Base-by-base conservation (phyloP, 1,284 basidiomycete species). In the Microbotryum intermedium region DNA sequence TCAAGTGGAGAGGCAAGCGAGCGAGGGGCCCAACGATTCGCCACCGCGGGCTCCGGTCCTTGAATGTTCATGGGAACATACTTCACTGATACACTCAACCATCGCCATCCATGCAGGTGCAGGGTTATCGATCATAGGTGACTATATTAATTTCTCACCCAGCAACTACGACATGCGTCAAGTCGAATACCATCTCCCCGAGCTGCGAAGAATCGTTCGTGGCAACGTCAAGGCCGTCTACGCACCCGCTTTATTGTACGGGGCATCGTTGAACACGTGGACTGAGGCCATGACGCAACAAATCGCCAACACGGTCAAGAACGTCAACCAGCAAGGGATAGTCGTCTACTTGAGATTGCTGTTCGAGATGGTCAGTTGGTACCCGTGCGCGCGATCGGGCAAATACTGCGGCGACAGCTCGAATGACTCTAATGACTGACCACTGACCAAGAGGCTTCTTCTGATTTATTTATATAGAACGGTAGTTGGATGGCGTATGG, bases 401-500 rank as follows among this genome's bases (percentile, higher is more conserved):
- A 6, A 21, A n/a, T 8, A 1, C 30, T 48, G 49, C 47, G 20
- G 23, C 23, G 11, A 25, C 16, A 6, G 47, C 23, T 25, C 13
- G 47, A 48, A 10, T 39, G 11, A 11, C 11, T 39, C 34, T 39
- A 16, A 16, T 39, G 11, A 16, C 34, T 39, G 9, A 39, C 34
- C 6, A 16, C 34, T 39, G 9, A 39, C 34, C 6, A 5, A 10
- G 34, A 39, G 3, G 18, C 34, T 39, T 39, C 34, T 39, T 39
- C 13, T 39, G 6, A 39, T n/a, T n/a, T 6, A 39, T 2, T 3
- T 11, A 1, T 6, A 8, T 46, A 64, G 65, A 72, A 72, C 51
- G 71, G 71, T 16, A 50, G 57, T 6, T 72, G 71, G 71, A 70
- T 70, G 67, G 39, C 44, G 2, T 72, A 71, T 29, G 71, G 71